A percentile compares a stretch with the other conserved stretches of the same genome.
phyloP scores from a whole-genome alignment of 495 filamentous ascomycete genomes.

The Penicillium malachiteum region DNA sequence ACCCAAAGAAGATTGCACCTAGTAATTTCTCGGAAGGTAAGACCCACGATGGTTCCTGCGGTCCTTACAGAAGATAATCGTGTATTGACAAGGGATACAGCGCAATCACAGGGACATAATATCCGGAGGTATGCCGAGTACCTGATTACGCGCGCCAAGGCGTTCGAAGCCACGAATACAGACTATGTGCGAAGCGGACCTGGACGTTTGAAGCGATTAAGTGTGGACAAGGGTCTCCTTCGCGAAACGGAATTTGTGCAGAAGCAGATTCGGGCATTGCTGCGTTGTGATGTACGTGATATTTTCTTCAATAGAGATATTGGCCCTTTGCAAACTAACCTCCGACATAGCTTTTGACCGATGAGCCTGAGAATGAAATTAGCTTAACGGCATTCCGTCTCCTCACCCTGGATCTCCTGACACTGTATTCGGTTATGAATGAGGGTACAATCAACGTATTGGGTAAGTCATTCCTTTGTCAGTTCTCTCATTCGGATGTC shows the following conservation, averaged over 20 bases:
- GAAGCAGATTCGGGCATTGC: slow-evolving; percentile 76
- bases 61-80: neutral
- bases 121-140: slow-evolving; percentile 91
- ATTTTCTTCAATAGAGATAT: neutral
- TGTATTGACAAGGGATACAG: slow-evolving; percentile 36
- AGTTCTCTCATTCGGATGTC: neutral
- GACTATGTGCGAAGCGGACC: slow-evolving; percentile 89
- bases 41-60: slow-evolving; percentile 24
- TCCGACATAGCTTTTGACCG: slow-evolving; percentile 69
- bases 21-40: slow-evolving; percentile 89
- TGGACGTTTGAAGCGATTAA: slow-evolving; percentile 77
- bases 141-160: slow-evolving; percentile 74
- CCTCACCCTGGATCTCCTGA: slow-evolving; percentile 84
- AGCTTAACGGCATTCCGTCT: slow-evolving; percentile 93
- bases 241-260: slow-evolving; percentile 93
- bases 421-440: slow-evolving; percentile 92
- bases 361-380: slow-evolving; percentile 95
- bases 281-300: slow-evolving; percentile 81
- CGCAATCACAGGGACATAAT: slow-evolving; percentile 94
- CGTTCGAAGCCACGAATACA: slow-evolving; percentile 77
- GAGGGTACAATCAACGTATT: slow-evolving; percentile 97
- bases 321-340: slow-evolving; percentile 23
- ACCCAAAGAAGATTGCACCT: slow-evolving; percentile 80
- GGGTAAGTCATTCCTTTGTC: slow-evolving; percentile 56
- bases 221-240: slow-evolving; percentile 88